Percentiles rank a stretch among this genome's conserved stretches.
These are phyloP conservation scores for Colletotrichum navitas DNA, from an alignment of 2,329 filamentous ascomycete species.

Conservation along the genomic window DNA sequence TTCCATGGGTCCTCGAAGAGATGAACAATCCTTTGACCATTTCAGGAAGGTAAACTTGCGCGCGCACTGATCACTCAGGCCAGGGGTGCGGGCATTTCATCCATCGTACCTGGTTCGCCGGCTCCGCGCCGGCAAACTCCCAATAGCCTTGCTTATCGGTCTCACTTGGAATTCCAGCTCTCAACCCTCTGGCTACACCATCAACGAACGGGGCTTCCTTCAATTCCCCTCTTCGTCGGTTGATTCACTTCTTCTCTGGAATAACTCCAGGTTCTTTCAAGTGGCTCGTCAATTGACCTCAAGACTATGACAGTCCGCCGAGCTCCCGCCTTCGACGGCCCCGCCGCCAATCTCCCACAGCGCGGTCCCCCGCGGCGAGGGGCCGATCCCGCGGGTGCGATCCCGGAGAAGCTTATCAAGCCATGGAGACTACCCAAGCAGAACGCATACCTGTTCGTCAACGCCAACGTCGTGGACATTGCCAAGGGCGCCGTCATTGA, in stretches of 20 bases:
- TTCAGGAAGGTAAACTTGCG: conserved; percentile 24
- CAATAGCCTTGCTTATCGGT: conserved; percentile 14
- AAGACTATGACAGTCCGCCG: conserved; percentile 31
- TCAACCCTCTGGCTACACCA: background rate
- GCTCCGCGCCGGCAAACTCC: conserved; percentile 33
- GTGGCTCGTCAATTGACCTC: background rate
- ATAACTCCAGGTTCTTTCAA: background rate
- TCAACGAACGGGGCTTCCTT: background rate
- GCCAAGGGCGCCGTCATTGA: conserved; percentile 49
- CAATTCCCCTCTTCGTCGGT: background rate
- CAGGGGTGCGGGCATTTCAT: conserved; percentile 1
- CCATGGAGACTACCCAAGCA: conserved; percentile 53
- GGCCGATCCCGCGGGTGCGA: conserved; percentile 12
- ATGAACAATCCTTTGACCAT: conserved; percentile 1
- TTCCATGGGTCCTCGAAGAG: background rate
- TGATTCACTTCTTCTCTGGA: no score
- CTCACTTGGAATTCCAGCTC: background rate
- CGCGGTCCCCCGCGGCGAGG: background rate
- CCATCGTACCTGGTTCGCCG: conserved; percentile 15
- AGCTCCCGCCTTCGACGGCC: conserved; percentile 12
- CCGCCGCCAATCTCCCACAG: background rate
- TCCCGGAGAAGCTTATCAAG: conserved; percentile 47
- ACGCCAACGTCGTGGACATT: conserved; percentile 60
- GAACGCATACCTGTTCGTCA: conserved; percentile 53
- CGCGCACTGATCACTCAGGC: background rate